Percentiles rank a stretch among this genome's conserved stretches.
These are phyloP conservation scores for Vinca minor DNA, from an alignment of 257 asterid genomes.

Conservation along the genomic window DNA sequence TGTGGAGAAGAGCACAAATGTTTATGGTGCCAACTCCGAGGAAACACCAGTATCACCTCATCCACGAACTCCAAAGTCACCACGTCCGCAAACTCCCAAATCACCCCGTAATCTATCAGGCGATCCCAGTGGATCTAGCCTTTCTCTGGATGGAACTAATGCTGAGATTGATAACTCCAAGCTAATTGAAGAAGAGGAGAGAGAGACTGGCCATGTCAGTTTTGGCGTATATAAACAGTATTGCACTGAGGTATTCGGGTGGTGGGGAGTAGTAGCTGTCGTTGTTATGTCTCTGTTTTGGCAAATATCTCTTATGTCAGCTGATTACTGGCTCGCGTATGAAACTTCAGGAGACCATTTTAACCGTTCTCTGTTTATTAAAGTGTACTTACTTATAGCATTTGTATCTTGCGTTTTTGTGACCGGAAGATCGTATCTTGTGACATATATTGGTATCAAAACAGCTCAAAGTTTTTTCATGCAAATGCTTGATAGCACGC, in stretches of 20 bases:
- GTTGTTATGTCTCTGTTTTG: slow-evolving; percentile 29
- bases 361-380: slow-evolving; percentile 36
- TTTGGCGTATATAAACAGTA: slow-evolving; percentile 43
- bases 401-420: slow-evolving; percentile 26
- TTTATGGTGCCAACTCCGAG: slow-evolving; percentile 4
- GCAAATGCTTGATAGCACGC: slow-evolving; percentile 38
- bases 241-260: slow-evolving; percentile 55
- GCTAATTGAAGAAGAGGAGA: slow-evolving; percentile 64
- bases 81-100: slow-evolving; percentile 15
- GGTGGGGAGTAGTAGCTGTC: slow-evolving; percentile 53
- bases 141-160: slow-evolving; percentile 19
- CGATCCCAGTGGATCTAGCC: slow-evolving; percentile 20
- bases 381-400: slow-evolving; percentile 34
- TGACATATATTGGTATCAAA: slow-evolving; percentile 38
- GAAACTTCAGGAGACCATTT: slow-evolving; percentile 48
- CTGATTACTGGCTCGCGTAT: slow-evolving; percentile 71
- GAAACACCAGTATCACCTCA: slow-evolving; percentile 21
- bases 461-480: slow-evolving; percentile 46
- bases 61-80: slow-evolving; percentile 14
- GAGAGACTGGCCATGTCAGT: slow-evolving; percentile 58
- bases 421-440: slow-evolving; percentile 25
- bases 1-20: slow-evolving; percentile 29
- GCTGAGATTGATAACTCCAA: slow-evolving; percentile 29
- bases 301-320: slow-evolving; percentile 38
- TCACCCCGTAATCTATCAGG: slow-evolving; percentile 19